Evolutionary conservation across 371 early-diverging fungal species (phyloP).

Genomic region (Caulochytrium protostelioides): DNA sequence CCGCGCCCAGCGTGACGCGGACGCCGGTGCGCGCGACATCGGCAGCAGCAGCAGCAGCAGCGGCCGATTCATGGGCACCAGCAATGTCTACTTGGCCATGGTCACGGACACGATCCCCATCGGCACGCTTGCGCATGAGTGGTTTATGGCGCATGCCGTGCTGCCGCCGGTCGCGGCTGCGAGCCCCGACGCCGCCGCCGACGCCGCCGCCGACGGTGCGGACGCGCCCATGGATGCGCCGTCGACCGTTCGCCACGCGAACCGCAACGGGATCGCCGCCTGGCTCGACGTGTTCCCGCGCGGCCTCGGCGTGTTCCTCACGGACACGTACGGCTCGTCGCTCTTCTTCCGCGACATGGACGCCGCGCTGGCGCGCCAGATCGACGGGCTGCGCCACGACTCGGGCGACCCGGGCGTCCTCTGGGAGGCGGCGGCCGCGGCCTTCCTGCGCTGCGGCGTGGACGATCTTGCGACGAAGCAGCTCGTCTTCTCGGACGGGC

Average conservation of each 20-base stretch:
- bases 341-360: slow-evolving; percentile 41
- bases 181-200: too few relatives aligned
- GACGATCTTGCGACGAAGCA: slow-evolving; percentile 35
- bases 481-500: slow-evolving; percentile 50
- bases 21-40: slow-evolving; percentile 1
- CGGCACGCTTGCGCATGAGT: slow-evolving; percentile 59
- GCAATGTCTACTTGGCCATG: slow-evolving; percentile 48
- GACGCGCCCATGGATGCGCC: too few relatives aligned
- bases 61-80: slow-evolving; percentile 39
- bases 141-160: slow-evolving; percentile 54
- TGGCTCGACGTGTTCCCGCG: slow-evolving; percentile 40
- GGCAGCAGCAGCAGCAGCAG: neutral
- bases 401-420: slow-evolving; percentile 43
- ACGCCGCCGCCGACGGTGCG: too few relatives aligned
- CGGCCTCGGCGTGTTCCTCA: slow-evolving; percentile 39
- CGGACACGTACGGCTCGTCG: slow-evolving; percentile 48
- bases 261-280: slow-evolving; percentile 29
- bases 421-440: slow-evolving; percentile 17
- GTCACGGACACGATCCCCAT: slow-evolving; percentile 34
- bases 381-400: slow-evolving; percentile 47
- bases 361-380: slow-evolving; percentile 24
- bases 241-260: slow-evolving; percentile 35
- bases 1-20: too few relatives aligned
- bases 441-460: too few relatives aligned
- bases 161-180: too few relatives aligned